A percentile compares a stretch with the other conserved stretches of the same genome.
Conservation (phyloP, 2,329 filamentous ascomycete genomes). For the Penicillium occitanis region DNA sequence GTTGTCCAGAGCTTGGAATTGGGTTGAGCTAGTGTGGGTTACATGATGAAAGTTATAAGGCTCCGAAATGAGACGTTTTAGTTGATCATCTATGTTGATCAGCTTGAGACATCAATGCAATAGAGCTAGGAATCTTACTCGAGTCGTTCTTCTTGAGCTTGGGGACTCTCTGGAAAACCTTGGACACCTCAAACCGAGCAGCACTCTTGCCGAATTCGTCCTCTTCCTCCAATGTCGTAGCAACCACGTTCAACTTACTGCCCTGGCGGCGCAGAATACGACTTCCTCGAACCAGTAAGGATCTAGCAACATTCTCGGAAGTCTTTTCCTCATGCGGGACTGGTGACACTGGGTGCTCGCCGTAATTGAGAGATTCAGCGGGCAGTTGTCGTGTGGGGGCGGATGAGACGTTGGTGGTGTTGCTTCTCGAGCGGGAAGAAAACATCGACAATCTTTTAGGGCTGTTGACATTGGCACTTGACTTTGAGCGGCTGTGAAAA, state of each 20-base stretch:
- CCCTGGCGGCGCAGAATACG: conserved; percentile 50
- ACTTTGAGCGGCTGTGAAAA: conserved; percentile 37
- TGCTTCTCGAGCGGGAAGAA: conserved; percentile 40
- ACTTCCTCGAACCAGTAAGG: conserved; percentile 45
- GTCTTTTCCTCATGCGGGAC: conserved; percentile 37
- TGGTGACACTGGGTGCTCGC: conserved; percentile 30
- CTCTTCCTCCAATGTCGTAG: conserved; percentile 43
- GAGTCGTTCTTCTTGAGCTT: conserved; percentile 34
- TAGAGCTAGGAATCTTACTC: conserved; percentile 34
- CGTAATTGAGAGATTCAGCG: conserved; percentile 43
- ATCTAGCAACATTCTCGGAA: conserved; percentile 40
- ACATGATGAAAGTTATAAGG: conserved; percentile 66
- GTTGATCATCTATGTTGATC: conserved; percentile 35
- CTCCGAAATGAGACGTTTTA: conserved; percentile 57
- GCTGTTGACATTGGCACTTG: conserved; percentile 37
- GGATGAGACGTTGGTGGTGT: conserved; percentile 53
- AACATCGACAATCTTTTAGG: conserved; percentile 44
- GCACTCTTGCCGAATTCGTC: conserved; percentile 34
- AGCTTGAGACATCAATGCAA: not conserved
- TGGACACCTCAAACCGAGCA: conserved; percentile 34
- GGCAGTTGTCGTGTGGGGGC: conserved; percentile 46
- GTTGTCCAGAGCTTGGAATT: conserved; percentile 55
- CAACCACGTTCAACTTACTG: conserved; percentile 47
- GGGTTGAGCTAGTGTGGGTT: conserved; percentile 57
- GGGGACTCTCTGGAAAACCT: conserved; percentile 33